Percentiles rank a stretch among this genome's conserved stretches.
Evolutionary conservation across 768 basidiomycete species (phyloP).

Genomic region (Suillus decipiens): DNA sequence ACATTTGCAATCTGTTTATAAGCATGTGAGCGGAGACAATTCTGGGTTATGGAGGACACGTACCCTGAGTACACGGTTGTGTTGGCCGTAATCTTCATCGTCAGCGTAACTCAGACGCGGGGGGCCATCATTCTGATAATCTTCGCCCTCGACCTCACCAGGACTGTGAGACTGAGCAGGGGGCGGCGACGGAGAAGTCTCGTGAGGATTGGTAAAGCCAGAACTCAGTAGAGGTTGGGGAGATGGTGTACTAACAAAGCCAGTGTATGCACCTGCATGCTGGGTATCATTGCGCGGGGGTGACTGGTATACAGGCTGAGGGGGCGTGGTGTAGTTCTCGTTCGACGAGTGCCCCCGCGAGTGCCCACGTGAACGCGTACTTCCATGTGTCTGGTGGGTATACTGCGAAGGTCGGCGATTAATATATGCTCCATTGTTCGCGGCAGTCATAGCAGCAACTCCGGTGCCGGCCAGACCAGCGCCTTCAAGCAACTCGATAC

Average conservation of each 20-base stretch:
- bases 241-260: constrained; percentile 20
- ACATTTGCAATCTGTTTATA: constrained; percentile 1
- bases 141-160: constrained; percentile 16
- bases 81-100: constrained; percentile 30
- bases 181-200: constrained; percentile 16
- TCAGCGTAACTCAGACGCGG: constrained; percentile 35
- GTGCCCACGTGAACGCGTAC: constrained; percentile 22
- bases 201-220: constrained; percentile 26
- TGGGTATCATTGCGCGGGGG: constrained; percentile 25
- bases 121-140: constrained; percentile 7
- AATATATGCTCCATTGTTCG: constrained; percentile 15
- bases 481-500: constrained; percentile 29
- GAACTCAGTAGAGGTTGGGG: constrained; percentile 4
- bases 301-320: constrained; percentile 29
- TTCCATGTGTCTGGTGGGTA: constrained; percentile 28
- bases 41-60: constrained; percentile 10
- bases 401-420: constrained; percentile 28
- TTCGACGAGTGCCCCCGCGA: constrained; percentile 23
- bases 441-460: constrained; percentile 15
- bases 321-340: constrained; percentile 18
- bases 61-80: constrained; percentile 30
- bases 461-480: constrained; percentile 24
- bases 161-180: constrained; percentile 18
- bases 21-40: background rate
- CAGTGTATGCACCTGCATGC: constrained; percentile 32